Base-by-base conservation (phyloP, 2,329 filamentous ascomycete genomes). In the Stenocarpella maydis region DNA sequence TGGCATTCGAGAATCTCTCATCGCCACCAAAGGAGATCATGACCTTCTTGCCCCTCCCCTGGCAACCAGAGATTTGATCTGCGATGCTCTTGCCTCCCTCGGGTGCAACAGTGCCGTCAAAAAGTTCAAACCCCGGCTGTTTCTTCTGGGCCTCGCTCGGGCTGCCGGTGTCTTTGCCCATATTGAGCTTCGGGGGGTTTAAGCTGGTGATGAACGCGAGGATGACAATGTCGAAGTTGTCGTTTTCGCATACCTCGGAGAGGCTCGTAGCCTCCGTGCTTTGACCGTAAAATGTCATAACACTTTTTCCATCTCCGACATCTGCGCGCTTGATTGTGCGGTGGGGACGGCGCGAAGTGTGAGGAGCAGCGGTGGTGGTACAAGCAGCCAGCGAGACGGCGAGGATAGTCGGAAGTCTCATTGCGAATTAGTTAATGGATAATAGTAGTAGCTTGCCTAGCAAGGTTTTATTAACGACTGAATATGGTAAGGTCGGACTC, bases 11-110 rank as follows among this genome's bases (percentile, higher is more conserved):
- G 34, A 49, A 37, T 17, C 21, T 55, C 24, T 4, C 15, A 21
- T 67, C 55, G 3, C 68, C 68, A 14, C 68, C 68, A 39, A 70
- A 70, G 12, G 68, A 70, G 19, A 70, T 70, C 68, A 70, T 63
- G 39, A 70, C 68, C 31, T 68, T 70, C 21, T 49, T 55, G 15
- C 64, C 64, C 17, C 53, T 61, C 0, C n/a, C 37, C 50, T 70
- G 64, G n/a, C 68, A 70, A 0, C 21, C 64, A 4, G 45, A 63
- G 15, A 70, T 70, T 24, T 70, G 54, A 8, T 47, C 50, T 10
- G 68, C 68, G 19, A 70, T 24, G n/a, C 68, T 70, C 6, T 52
- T n/a, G 9, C 68, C 68, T 8, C 31, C n/a, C 1, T 41, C 31
- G 2, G 28, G 12, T 1, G 68, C 50, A 4, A 55, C 41, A 14